Conservation (phyloP, 257 asterid genomes). For the Nicotiana noctiflora region DNA sequence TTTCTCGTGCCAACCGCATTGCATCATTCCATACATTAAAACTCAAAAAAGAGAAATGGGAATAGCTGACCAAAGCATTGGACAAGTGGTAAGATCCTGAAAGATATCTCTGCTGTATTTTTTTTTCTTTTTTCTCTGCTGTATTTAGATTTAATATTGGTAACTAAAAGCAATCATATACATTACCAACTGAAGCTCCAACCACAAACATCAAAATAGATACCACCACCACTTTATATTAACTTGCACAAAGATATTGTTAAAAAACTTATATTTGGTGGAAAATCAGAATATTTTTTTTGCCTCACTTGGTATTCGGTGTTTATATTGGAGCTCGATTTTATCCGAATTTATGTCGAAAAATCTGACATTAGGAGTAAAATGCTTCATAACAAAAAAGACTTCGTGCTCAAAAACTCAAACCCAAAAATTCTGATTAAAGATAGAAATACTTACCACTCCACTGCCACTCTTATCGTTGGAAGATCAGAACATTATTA, state of each 20-base stretch:
- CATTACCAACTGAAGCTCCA: not conserved
- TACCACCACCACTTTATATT: not conserved
- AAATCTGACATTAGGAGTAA: too few relatives aligned
- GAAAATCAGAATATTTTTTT: not conserved
- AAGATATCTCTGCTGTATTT: not conserved
- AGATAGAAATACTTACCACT: too few relatives aligned
- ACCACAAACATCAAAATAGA: constrained; percentile 4
- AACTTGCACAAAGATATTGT: not conserved
- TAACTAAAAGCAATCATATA: not conserved
- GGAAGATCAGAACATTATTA: not conserved
- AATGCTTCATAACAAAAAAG: too few relatives aligned
- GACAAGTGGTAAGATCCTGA: constrained; percentile 6
- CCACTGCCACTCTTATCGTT: too few relatives aligned
- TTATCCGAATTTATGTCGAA: too few relatives aligned
- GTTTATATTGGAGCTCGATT: too few relatives aligned
- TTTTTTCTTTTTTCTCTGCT: not conserved
- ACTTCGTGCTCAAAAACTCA: too few relatives aligned
- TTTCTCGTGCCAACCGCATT: constrained; percentile 1
- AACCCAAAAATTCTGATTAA: too few relatives aligned
- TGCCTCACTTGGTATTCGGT: too few relatives aligned
- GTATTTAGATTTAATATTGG: not conserved
- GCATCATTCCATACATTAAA: not conserved
- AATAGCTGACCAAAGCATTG: constrained; percentile 1
- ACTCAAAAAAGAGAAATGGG: not conserved
- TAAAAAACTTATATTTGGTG: not conserved